These are phyloP conservation scores for Blastomyces emzantsi DNA, from an alignment of 2,329 filamentous ascomycete species.

Conservation along the genomic window DNA sequence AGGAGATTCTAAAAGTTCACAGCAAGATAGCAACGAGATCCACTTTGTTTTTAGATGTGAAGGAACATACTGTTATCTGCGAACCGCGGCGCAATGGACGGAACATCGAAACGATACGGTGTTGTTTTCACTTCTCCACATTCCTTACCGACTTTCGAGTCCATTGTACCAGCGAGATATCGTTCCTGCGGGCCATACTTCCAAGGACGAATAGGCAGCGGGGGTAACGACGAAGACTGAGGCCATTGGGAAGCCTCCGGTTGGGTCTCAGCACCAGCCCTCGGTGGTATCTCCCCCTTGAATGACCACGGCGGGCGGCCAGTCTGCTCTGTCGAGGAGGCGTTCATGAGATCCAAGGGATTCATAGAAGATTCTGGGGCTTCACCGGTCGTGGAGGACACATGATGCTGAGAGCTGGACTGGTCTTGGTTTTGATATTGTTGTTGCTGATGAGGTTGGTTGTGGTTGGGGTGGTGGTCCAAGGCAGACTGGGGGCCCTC, in stretches of 20 bases:
- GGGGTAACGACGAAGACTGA: slow-evolving; percentile 23
- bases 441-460: background rate
- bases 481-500: slow-evolving; percentile 13
- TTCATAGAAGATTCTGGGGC: slow-evolving; percentile 1
- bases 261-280: slow-evolving; percentile 22
- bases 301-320: slow-evolving; percentile 35
- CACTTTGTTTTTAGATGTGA: background rate
- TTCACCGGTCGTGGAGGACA: slow-evolving; percentile 13
- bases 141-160: slow-evolving; percentile 20
- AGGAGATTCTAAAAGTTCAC: background rate
- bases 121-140: slow-evolving; percentile 31
- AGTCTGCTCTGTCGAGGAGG: slow-evolving; percentile 25
- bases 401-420: background rate
- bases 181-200: slow-evolving; percentile 20
- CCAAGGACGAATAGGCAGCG: slow-evolving; percentile 33
- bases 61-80: slow-evolving; percentile 31
- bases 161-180: slow-evolving; percentile 13
- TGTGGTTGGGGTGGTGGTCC: background rate
- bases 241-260: slow-evolving; percentile 3
- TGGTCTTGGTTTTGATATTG: background rate
- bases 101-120: slow-evolving; percentile 32
- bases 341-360: slow-evolving; percentile 23
- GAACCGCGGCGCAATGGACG: slow-evolving; percentile 29
- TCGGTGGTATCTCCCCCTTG: slow-evolving; percentile 29
- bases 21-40: background rate